Evolutionary conservation across 2,329 filamentous ascomycete genomes (phyloP), one percentile per base, ranked within the genome.

Genomic region (Rhynchosporium agropyri): DNA sequence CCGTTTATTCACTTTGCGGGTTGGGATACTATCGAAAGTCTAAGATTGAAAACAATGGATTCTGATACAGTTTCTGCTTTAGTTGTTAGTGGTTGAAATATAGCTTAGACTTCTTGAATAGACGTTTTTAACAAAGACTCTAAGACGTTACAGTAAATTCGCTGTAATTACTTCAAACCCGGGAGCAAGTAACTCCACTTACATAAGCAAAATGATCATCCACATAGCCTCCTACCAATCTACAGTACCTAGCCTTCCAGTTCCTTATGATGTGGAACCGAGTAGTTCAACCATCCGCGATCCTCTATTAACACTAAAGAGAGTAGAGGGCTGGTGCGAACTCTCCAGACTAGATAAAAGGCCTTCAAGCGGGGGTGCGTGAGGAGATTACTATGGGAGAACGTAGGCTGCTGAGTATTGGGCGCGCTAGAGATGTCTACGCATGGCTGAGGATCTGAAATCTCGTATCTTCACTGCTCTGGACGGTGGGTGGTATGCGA

Each of bases 1-100:
- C 63, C 54, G 62, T 29, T 58, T 59, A 45, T 56, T 42, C 6
- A 56, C 10, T 43, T 40, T 55, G 33, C 33, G 26, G 9, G 38
- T 42, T 55, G 33, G 51, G 51, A 55, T 40, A 55, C n/a, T 26
- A 40, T 55, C 20, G 33, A 43, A 64, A 50, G 48, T 50, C 13
- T 50, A 50, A 50, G 48, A n/a, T 50, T 50, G 13, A 50, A 50
- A 28, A 50, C 48, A 12, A 31, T 7, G 2, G 13, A 50, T 50
- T 50, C 28, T 31, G 28, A 33, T 50, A 50, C 12, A 50, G 28
- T 31, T 50, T 50, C 28, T 33, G 4, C 12, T 31, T 50, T 50
- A 33, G 48, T 50, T 50, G 29, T 12, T 33, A 50, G 28, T 12
- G 28, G 13, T 50, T 50, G n/a, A 33, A 20, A 33, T 50, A 50